These are phyloP conservation scores for Truncatella angustata DNA, from an alignment of 2,329 filamentous ascomycete species.

Conservation along the genomic window DNA sequence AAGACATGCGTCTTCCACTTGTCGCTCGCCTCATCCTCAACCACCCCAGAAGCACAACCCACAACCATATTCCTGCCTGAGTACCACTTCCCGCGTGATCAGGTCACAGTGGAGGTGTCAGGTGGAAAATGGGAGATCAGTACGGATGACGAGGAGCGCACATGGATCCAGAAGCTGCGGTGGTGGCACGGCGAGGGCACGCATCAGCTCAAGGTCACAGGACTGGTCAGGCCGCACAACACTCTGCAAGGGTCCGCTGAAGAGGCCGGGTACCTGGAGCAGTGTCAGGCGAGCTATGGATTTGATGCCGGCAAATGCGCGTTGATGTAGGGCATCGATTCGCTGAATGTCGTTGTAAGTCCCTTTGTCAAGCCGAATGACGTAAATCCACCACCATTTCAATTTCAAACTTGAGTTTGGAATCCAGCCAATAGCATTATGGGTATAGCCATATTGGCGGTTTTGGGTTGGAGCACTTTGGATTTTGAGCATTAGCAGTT, in stretches of 20 bases:
- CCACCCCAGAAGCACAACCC: conserved; percentile 61
- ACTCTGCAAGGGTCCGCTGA: conserved; percentile 59
- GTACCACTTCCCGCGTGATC: conserved; percentile 82
- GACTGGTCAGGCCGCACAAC: conserved; percentile 65
- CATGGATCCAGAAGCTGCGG: conserved; percentile 70
- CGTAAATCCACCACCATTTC: no score
- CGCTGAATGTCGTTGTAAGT: not conserved
- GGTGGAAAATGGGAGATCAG: conserved; percentile 90
- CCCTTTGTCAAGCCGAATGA: not conserved
- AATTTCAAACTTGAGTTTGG: no score
- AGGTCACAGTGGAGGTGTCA: conserved; percentile 70
- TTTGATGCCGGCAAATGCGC: conserved; percentile 44
- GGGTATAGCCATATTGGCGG: no score
- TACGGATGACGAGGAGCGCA: conserved; percentile 66
- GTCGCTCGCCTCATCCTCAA: conserved; percentile 58
- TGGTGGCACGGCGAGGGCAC: conserved; percentile 94
- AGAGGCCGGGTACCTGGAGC: conserved; percentile 77
- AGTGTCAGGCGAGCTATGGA: conserved; percentile 52
- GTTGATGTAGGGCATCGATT: conserved; percentile 46
- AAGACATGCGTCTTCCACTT: conserved; percentile 75
- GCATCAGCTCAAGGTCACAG: conserved; percentile 75
- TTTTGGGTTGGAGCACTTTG: no score
- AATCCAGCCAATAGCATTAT: no score
- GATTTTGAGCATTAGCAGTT: no score
- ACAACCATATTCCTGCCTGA: conserved; percentile 86